Evolutionary conservation across 129 eudicot genomes (phyloP).

Genomic region (Flaveria trinervia): DNA sequence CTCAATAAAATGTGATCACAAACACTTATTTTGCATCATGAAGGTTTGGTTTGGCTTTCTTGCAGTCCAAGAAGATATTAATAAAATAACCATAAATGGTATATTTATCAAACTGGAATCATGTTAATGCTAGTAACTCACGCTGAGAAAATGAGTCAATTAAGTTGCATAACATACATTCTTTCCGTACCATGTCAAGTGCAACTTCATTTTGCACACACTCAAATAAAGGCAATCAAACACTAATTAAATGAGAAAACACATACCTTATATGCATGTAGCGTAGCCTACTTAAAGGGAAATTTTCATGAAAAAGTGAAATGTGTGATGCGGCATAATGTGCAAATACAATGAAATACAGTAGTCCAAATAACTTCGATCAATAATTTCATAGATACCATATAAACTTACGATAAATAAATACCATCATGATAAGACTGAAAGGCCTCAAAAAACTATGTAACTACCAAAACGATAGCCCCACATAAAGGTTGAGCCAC

Average conservation of each 20-base stretch:
- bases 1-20: neutral
- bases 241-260: slow-evolving; percentile 7
- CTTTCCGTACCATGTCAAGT: neutral
- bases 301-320: neutral
- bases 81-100: neutral
- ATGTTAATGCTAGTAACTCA: slow-evolving; percentile 5
- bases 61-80: neutral
- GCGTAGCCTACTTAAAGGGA: neutral
- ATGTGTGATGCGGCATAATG: neutral
- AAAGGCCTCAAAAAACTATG: neutral
- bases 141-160: slow-evolving; percentile 1
- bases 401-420: neutral
- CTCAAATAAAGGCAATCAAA: neutral
- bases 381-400: neutral
- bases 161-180: neutral
- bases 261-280: neutral
- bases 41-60: neutral
- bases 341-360: neutral
- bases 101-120: neutral
- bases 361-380: neutral
- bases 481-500: neutral
- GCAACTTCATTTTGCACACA: slow-evolving; percentile 8
- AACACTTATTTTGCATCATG: neutral
- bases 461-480: neutral
- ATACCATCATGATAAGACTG: neutral